phyloP scores from a whole-genome alignment of 441 rosid genomes.

The Euphorbia schlechtendalii region DNA sequence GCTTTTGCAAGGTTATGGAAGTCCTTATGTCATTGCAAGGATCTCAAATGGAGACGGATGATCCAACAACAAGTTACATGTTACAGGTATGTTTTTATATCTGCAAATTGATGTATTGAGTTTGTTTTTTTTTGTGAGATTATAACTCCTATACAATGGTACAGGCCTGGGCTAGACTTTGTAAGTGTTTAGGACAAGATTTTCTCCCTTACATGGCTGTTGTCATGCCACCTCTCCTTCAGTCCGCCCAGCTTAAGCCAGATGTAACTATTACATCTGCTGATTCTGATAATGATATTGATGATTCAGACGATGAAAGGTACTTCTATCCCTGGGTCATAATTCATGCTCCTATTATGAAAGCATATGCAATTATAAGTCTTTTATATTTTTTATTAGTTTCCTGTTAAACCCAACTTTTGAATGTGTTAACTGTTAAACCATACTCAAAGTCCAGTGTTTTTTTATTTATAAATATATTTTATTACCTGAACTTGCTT shows the following conservation, averaged over 20 bases:
- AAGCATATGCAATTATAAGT: no score
- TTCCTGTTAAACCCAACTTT: no score
- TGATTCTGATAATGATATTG: conserved; percentile 92
- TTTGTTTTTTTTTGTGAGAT: neutral
- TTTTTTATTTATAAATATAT: no score
- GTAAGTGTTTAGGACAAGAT: conserved; percentile 98
- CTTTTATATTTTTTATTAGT: no score
- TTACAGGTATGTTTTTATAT: conserved; percentile 57
- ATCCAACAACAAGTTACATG: conserved; percentile 98
- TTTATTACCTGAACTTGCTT: neutral
- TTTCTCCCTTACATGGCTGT: conserved; percentile 96
- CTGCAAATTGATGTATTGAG: conserved; percentile 5
- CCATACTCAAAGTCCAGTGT: no score
- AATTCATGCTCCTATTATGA: no score
- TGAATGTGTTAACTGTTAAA: no score
- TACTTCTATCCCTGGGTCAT: conserved; percentile 13
- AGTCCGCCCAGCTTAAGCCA: conserved; percentile 97
- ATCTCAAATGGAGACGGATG: conserved; percentile 94
- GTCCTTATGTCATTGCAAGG: conserved; percentile 99
- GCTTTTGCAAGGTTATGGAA: conserved; percentile 79
- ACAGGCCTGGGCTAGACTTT: conserved; percentile 99
- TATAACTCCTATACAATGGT: conserved; percentile 15
- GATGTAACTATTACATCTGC: conserved; percentile 98
- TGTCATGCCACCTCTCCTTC: conserved; percentile 98
- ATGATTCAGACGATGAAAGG: conserved; percentile 98